Conservation (phyloP, 1,284 basidiomycete genomes). For the Heterobasidion irregulare region DNA sequence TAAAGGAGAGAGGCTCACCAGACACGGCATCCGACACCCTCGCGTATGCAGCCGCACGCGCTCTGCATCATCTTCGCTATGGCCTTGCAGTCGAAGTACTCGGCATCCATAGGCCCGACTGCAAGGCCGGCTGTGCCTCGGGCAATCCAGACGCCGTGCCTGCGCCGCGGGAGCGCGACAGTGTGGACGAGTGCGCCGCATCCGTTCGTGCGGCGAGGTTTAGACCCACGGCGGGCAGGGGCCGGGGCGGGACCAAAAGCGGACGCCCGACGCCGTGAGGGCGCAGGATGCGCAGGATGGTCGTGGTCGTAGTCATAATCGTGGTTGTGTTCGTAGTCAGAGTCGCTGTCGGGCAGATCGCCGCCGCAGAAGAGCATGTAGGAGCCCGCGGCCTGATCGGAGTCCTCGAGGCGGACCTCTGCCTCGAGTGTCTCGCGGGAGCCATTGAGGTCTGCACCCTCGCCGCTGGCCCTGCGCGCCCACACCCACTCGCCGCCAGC, state of each 20-base stretch:
- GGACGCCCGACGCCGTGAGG: constrained; percentile 3
- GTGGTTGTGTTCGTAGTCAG: background rate
- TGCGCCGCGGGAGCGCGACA: constrained; percentile 39
- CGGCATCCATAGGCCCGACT: constrained; percentile 27
- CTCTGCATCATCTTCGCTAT: constrained; percentile 17
- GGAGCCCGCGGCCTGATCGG: constrained; percentile 17
- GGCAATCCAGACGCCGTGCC: constrained; percentile 48
- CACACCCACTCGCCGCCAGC: constrained; percentile 7
- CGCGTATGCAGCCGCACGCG: constrained; percentile 53
- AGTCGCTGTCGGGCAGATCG: constrained; percentile 8
- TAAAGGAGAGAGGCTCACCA: constrained; percentile 32
- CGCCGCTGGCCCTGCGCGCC: background rate
- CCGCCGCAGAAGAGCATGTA: constrained; percentile 47
- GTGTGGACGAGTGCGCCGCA: constrained; percentile 54
- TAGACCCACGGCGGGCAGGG: constrained; percentile 3
- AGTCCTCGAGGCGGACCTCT: constrained; percentile 14
- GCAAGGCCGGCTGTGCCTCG: constrained; percentile 36
- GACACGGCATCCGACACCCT: constrained; percentile 54
- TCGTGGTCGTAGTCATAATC: constrained; percentile 8
- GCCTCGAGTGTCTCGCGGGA: constrained; percentile 7
- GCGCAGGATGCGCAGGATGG: constrained; percentile 13
- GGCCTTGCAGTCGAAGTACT: background rate
- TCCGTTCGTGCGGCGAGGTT: constrained; percentile 32
- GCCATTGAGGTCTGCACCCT: background rate
- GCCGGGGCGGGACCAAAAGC: constrained; percentile 6